phyloP scores from a whole-genome alignment of 176 grass and related monocot genomes.

The Avena eriantha region DNA sequence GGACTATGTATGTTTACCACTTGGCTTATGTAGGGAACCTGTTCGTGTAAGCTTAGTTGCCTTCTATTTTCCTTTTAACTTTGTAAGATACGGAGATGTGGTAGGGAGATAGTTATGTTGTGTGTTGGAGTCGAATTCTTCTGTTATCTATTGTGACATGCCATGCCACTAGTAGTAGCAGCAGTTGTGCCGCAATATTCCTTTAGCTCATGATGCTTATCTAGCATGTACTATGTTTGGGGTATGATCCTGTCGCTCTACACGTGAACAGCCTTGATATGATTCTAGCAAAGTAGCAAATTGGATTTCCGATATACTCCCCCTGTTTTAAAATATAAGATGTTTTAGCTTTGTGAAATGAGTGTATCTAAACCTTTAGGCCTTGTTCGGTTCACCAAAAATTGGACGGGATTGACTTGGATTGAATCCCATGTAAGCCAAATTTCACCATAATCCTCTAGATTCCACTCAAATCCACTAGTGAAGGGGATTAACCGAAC shows the following conservation, averaged over 20 bases:
- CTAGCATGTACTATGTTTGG: background rate
- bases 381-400: too few species aligned
- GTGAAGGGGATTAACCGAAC: too few species aligned
- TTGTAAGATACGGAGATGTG: slow-evolving; percentile 42
- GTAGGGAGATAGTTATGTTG: slow-evolving; percentile 14
- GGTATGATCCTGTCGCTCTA: background rate
- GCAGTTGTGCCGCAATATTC: background rate
- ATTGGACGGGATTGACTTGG: too few species aligned
- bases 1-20: slow-evolving; percentile 18
- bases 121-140: background rate
- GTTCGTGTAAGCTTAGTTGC: slow-evolving; percentile 40
- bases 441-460: too few species aligned
- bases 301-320: too few species aligned
- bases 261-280: background rate
- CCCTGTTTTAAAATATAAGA: too few species aligned
- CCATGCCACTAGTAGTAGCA: slow-evolving; percentile 3
- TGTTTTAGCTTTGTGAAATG: too few species aligned
- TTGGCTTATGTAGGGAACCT: slow-evolving; percentile 44
- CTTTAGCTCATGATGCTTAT: background rate
- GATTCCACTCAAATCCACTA: too few species aligned
- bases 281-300: background rate
- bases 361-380: too few species aligned
- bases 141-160: slow-evolving; percentile 4
- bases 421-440: too few species aligned
- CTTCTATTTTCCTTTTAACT: background rate